Percentiles rank a stretch among this genome's conserved stretches.
Conservation (phyloP, 768 basidiomycete genomes). For the Trametes maxima region DNA sequence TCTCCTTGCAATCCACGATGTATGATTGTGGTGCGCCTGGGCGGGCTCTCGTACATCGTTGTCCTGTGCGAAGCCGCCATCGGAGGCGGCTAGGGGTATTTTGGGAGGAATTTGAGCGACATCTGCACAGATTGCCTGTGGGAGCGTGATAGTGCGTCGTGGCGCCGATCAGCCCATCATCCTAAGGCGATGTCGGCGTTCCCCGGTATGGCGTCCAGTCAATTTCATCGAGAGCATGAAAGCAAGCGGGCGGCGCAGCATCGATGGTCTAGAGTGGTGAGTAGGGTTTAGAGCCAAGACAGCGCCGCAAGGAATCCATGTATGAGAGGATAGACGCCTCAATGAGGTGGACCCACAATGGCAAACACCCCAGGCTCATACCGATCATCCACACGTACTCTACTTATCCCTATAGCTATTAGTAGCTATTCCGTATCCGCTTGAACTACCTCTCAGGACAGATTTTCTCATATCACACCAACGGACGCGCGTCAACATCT, state of each 20-base stretch:
- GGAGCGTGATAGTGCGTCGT: neutral
- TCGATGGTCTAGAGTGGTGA: neutral
- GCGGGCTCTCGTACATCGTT: neutral
- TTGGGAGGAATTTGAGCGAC: neutral
- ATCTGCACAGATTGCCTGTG: neutral
- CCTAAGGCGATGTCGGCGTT: slow-evolving; percentile 8
- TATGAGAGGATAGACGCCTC: neutral
- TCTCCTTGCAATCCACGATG: slow-evolving; percentile 1
- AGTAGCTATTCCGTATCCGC: too few species aligned
- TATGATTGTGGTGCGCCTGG: neutral
- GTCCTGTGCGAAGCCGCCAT: neutral
- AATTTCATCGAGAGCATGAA: neutral
- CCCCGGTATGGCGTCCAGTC: neutral
- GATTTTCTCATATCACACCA: neutral
- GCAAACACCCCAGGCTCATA: neutral
- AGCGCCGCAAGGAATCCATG: neutral
- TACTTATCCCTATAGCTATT: too few species aligned
- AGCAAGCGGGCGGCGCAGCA: neutral
- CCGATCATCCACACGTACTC: too few species aligned
- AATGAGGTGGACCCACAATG: slow-evolving; percentile 9
- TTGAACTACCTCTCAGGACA: too few species aligned
- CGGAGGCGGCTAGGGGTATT: neutral
- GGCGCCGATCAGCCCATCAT: slow-evolving; percentile 4
- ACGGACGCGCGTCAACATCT: neutral
- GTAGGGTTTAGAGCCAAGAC: too few species aligned